These are phyloP conservation scores for Corinectria fuckeliana DNA, from an alignment of 2,329 filamentous ascomycete genomes.

Conservation along the genomic window DNA sequence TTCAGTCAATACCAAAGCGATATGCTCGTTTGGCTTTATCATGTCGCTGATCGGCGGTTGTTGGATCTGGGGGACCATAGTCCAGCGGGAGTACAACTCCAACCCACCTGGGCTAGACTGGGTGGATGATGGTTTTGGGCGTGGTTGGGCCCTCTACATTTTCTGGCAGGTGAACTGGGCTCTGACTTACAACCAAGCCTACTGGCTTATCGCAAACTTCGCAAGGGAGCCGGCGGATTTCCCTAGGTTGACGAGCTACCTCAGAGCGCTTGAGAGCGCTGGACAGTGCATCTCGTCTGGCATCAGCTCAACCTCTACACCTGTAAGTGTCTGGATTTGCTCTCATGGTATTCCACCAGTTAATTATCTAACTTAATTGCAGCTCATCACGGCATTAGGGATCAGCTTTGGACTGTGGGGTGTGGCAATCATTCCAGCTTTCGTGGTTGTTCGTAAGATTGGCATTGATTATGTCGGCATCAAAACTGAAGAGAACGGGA, in stretches of 20 bases:
- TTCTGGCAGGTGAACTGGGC: conserved; percentile 42
- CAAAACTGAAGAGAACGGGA: not conserved
- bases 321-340: not conserved
- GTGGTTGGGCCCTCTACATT: conserved; percentile 40
- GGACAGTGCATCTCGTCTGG: conserved; percentile 12
- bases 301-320: conserved; percentile 13
- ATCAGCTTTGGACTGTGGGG: conserved; percentile 18
- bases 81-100: conserved; percentile 38
- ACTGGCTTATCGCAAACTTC: conserved; percentile 40
- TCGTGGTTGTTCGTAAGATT: not conserved
- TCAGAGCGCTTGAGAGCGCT: conserved; percentile 13
- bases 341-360: not conserved
- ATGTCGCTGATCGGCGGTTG: conserved; percentile 33
- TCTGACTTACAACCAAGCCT: conserved; percentile 43
- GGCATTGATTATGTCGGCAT: not conserved
- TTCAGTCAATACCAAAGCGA: not conserved
- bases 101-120: conserved; percentile 38
- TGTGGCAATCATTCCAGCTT: conserved; percentile 3
- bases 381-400: conserved; percentile 13
- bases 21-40: conserved; percentile 9
- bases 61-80: conserved; percentile 39
- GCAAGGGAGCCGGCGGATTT: conserved; percentile 3
- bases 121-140: conserved; percentile 34
- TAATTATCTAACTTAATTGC: not conserved
- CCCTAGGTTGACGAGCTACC: not conserved